Evolutionary conservation across 2,329 filamentous ascomycete species (phyloP), one percentile per base, ranked within the genome.

Genomic region (Aspergillus flavus): DNA sequence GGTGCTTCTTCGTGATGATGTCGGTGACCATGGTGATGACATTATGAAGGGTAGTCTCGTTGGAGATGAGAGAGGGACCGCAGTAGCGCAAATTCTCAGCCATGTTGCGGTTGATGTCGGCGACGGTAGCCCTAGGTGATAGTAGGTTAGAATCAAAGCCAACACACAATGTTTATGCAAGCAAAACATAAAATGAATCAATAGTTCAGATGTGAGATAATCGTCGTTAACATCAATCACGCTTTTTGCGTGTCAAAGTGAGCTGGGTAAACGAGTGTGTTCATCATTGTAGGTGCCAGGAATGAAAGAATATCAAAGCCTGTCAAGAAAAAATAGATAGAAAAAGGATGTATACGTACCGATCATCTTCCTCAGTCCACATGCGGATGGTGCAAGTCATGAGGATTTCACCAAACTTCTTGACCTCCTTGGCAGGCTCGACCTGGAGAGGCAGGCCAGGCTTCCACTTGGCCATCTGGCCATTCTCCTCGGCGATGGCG

Each of bases 71-170:
- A 23, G 93, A 90, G 21, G 95, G 94, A 55, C 95, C 95, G 73
- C 93, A 96, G 61, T 92, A 87, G 82, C 96, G 96, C 69, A 99
- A 87, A 14, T 93, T 94, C 59, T 93, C 92, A 26, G 93, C 91
- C 60, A 98, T 84, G 76, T 95, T 96, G 76, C 93, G 91, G 85
- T 97, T 97, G 83, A 98, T 93, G 74, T 97, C 94, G 45, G 94
- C 96, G 62, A 98, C 91, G 61, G 94, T 93, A 65, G 89, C 87
- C 75, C 92, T 98, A 73, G 67, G 63, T 61, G 57, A 66, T 63
- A 39, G 64, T 57, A 55, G 58, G 79, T 86, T 80, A 88, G 84
- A 72, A 73, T 64, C 62, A 10, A 7, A 9, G 6, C n/a, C 34
- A 21, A 28, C 5, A 54, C 65, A 61, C 61, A 62, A 55, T 54